Conservation (phyloP, 441 rosid species). For the Brassica hybrid region DNA sequence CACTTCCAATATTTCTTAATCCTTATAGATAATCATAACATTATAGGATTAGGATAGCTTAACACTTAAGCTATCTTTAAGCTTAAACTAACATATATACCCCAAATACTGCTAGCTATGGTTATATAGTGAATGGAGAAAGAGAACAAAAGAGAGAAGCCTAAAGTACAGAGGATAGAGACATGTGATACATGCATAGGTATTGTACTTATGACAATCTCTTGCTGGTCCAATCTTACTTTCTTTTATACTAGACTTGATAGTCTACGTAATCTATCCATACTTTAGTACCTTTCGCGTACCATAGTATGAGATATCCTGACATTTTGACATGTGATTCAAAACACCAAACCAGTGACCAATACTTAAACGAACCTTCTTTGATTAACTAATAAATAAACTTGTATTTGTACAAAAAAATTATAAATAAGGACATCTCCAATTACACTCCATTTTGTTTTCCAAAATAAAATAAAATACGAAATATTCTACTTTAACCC, state of each 20-base stretch:
- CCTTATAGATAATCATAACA: too few relatives aligned
- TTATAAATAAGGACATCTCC: too few relatives aligned
- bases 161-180: slow-evolving; percentile 27
- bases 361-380: slow-evolving; percentile 22
- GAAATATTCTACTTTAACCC: too few relatives aligned
- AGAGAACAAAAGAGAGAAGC: slow-evolving; percentile 29
- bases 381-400: slow-evolving; percentile 20
- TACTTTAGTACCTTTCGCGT: slow-evolving; percentile 33
- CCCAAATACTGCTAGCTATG: not conserved
- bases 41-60: too few relatives aligned
- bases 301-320: slow-evolving; percentile 8
- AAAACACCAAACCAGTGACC: too few relatives aligned
- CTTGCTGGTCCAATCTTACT: slow-evolving; percentile 32
- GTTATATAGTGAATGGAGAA: not conserved
- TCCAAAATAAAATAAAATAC: too few relatives aligned
- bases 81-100: not conserved
- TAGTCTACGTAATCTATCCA: slow-evolving; percentile 2
- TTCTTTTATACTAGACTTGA: not conserved
- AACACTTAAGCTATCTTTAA: too few relatives aligned
- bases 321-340: slow-evolving; percentile 25
- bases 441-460: too few relatives aligned
- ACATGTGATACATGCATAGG: slow-evolving; percentile 19
- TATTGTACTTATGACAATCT: slow-evolving; percentile 21
- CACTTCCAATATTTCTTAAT: too few relatives aligned
- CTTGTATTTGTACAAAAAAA: too few relatives aligned